These are phyloP conservation scores for Neofusicoccum laricinum DNA, from an alignment of 2,329 filamentous ascomycete species.

Conservation along the genomic window DNA sequence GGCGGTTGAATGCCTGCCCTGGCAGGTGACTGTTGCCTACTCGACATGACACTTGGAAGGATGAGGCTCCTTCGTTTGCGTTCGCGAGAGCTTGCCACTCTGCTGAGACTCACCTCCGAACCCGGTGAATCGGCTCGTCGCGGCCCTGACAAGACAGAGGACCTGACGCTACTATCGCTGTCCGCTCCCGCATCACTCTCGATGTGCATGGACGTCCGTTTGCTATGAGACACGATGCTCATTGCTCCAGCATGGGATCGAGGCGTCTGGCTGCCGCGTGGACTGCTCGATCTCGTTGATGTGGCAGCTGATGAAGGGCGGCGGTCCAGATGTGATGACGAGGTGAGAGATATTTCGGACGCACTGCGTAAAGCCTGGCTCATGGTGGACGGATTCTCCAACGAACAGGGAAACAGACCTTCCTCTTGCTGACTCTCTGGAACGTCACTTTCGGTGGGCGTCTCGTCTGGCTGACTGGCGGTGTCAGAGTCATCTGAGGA, in stretches of 20 bases:
- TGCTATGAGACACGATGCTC: slow-evolving; percentile 60
- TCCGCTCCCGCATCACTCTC: slow-evolving; percentile 81
- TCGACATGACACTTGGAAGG: slow-evolving; percentile 73
- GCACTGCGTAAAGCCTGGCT: slow-evolving; percentile 55
- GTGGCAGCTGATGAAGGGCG: slow-evolving; percentile 62
- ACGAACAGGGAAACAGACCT: slow-evolving; percentile 58
- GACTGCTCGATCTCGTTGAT: slow-evolving; percentile 85
- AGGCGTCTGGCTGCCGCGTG: slow-evolving; percentile 85
- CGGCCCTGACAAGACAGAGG: slow-evolving; percentile 69
- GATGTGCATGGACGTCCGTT: slow-evolving; percentile 73
- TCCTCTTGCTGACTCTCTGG: slow-evolving; percentile 49
- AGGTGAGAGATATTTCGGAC: slow-evolving; percentile 46
- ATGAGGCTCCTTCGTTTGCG: slow-evolving; percentile 85
- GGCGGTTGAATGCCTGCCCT: slow-evolving; percentile 66
- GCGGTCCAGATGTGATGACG: slow-evolving; percentile 42
- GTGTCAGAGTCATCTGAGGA: slow-evolving; percentile 48
- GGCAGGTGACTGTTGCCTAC: slow-evolving; percentile 84
- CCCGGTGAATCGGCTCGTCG: slow-evolving; percentile 84
- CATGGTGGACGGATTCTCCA: slow-evolving; percentile 57
- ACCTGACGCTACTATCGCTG: slow-evolving; percentile 85
- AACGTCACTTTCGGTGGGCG: slow-evolving; percentile 28
- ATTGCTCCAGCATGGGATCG: slow-evolving; percentile 69
- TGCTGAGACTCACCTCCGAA: slow-evolving; percentile 76
- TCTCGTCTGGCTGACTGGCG: slow-evolving; percentile 21
- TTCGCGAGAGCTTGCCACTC: slow-evolving; percentile 75